Evolutionary conservation across 2,329 filamentous ascomycete genomes (phyloP).

Genomic region (Capronia coronata): DNA sequence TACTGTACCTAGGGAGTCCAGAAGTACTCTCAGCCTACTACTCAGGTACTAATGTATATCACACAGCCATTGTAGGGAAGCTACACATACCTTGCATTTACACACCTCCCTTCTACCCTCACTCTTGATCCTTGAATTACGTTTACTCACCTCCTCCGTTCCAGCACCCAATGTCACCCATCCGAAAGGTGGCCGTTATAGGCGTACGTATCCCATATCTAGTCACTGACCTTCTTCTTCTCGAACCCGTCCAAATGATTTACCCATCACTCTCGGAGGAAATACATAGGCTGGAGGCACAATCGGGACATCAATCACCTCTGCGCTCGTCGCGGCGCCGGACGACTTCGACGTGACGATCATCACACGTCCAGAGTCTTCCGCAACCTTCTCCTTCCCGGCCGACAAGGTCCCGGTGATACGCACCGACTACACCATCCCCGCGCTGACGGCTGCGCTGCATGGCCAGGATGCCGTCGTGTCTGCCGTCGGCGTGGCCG

Average conservation of each 20-base stretch:
- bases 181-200: background rate
- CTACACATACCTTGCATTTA: too few species aligned
- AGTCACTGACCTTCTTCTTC: too few species aligned
- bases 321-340: constrained; percentile 2
- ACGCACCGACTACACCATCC: constrained; percentile 28
- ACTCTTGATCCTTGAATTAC: too few species aligned
- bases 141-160: too few species aligned
- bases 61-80: too few species aligned
- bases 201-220: background rate
- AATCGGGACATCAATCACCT: background rate
- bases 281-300: background rate
- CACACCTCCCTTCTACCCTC: too few species aligned
- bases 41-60: too few species aligned
- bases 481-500: constrained; percentile 27
- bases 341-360: constrained; percentile 26
- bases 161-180: too few species aligned
- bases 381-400: constrained; percentile 26
- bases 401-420: constrained; percentile 20
- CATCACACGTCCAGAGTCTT: constrained; percentile 26
- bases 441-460: constrained; percentile 26
- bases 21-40: too few species aligned
- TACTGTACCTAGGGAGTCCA: too few species aligned
- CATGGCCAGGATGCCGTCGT: constrained; percentile 31
- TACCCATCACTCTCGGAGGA: background rate
- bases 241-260: too few species aligned